Evolutionary conservation across 1,284 basidiomycete species (phyloP).

Genomic region (Pyrrhoderma noxium): DNA sequence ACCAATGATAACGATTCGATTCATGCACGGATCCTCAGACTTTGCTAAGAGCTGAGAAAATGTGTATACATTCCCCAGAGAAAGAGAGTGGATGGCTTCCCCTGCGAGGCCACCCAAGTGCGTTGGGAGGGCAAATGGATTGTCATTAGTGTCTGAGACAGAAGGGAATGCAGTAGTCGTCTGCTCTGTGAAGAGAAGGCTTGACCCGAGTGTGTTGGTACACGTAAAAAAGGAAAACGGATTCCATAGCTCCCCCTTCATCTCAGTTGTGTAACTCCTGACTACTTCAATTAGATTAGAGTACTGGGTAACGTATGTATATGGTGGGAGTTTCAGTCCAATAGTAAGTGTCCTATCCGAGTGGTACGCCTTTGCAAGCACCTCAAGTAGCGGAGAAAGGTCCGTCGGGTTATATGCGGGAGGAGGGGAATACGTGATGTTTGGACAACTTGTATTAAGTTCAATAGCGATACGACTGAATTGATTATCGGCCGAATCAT

Average conservation of each 20-base stretch:
- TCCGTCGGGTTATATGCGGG: conserved; percentile 50
- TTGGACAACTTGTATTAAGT: conserved; percentile 76
- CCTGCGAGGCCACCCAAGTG: conserved; percentile 68
- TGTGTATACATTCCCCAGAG: conserved; percentile 65
- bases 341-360: conserved; percentile 53
- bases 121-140: conserved; percentile 49
- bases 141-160: conserved; percentile 1
- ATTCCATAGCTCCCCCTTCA: conserved; percentile 22
- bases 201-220: conserved; percentile 71
- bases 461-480: conserved; percentile 54
- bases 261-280: conserved; percentile 27
- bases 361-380: conserved; percentile 41
- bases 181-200: conserved; percentile 55
- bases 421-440: conserved; percentile 57
- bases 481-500: conserved; percentile 23
- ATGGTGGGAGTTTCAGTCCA: conserved; percentile 79
- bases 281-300: conserved; percentile 41
- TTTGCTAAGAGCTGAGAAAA: conserved; percentile 46
- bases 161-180: conserved; percentile 18
- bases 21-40: conserved; percentile 36
- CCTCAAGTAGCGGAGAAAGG: conserved; percentile 41
- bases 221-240: conserved; percentile 62
- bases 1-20: conserved; percentile 55
- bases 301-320: conserved; percentile 58
- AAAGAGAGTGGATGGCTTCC: conserved; percentile 63